Base-by-base conservation (phyloP, 73 alveolate genomes). In the Paramecium tetraurelia region DNA sequence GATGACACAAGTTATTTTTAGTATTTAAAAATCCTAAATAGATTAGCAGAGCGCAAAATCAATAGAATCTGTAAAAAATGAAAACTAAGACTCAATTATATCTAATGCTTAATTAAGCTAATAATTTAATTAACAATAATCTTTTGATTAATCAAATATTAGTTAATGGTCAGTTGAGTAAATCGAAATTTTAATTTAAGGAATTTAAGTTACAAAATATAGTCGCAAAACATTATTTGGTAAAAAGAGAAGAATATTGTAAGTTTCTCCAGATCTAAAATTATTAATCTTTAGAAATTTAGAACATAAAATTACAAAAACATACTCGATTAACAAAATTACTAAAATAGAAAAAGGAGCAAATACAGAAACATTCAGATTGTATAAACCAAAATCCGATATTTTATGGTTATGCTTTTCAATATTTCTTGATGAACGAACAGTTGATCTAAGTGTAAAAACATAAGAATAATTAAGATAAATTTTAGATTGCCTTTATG, bases 181-280 rank as follows among this genome's bases (percentile, higher is more conserved):
- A 59, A 22, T 59, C 6, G 77, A 63, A 12, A 14, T 31, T 0
- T 63, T 63, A 33, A 63, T 63, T 63, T 31, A 63, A 24, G 46
- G 46, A 14, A 2, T 63, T 12, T 27, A 63, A 63, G 84, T 63
- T 22, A 63, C 84, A 5, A 63, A 63, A 27, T 63, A 31, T 63
- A 31, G 84, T 63, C 24, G 84, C 7, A 63, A 63, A 27, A 33
- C 41, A 27, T 63, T 63, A 11, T 63, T 63, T 27, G 84, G 84
- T 63, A 20, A 63, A 63, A 63, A 24, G 84, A 63, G 27, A 63
- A 75, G 87, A 2, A 2, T 75, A 4, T 38, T 75, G 20, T 41
- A 75, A 41, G n/a, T 75, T 75, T 35, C 87, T 29, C 86, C 86
- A 11, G 86, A 71, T 36, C 29, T 71, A 24, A 75, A 75, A 22